These are phyloP conservation scores for Phytophthora tubulina DNA, from an alignment of 352 stramenopile genomes.

Conservation along the genomic window DNA sequence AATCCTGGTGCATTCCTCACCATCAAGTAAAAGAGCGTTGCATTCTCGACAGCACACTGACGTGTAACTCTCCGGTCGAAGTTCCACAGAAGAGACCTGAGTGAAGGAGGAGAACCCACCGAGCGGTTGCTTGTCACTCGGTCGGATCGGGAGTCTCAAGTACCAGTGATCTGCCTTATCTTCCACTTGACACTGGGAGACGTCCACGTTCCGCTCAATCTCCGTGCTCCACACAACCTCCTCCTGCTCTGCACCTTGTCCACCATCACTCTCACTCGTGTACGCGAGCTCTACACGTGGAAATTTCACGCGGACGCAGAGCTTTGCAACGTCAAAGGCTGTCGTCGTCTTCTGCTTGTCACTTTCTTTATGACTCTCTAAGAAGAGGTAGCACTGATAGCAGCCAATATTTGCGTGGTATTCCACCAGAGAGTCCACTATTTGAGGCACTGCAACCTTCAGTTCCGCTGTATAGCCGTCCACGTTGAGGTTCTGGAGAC, in stretches of 20 bases:
- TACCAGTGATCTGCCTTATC: conserved; percentile 72
- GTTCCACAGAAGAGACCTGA: conserved; percentile 52
- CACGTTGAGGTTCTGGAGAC: conserved; percentile 39
- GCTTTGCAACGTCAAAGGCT: conserved; percentile 30
- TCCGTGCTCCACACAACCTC: conserved; percentile 56
- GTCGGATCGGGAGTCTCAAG: conserved; percentile 63
- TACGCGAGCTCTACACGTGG: conserved; percentile 46
- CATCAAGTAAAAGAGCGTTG: conserved; percentile 12
- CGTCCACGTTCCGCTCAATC: conserved; percentile 65
- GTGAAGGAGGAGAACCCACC: conserved; percentile 71
- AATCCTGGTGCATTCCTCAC: conserved; percentile 20
- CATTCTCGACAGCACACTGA: conserved; percentile 61
- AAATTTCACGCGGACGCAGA: conserved; percentile 53
- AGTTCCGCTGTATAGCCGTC: not conserved
- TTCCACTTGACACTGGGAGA: conserved; percentile 46
- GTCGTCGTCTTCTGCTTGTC: not conserved
- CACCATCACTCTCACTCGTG: not conserved
- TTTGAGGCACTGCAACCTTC: conserved; percentile 21
- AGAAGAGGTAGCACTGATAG: conserved; percentile 79
- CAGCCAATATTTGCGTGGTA: conserved; percentile 87
- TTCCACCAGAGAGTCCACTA: conserved; percentile 62
- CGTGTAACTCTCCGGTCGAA: conserved; percentile 55
- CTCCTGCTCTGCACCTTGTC: conserved; percentile 2
- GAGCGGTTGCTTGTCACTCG: conserved; percentile 56
- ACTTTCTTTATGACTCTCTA: conserved; percentile 19